Base-by-base conservation (phyloP, 2,329 filamentous ascomycete species). In the Lasiodiplodia hormozganensis region DNA sequence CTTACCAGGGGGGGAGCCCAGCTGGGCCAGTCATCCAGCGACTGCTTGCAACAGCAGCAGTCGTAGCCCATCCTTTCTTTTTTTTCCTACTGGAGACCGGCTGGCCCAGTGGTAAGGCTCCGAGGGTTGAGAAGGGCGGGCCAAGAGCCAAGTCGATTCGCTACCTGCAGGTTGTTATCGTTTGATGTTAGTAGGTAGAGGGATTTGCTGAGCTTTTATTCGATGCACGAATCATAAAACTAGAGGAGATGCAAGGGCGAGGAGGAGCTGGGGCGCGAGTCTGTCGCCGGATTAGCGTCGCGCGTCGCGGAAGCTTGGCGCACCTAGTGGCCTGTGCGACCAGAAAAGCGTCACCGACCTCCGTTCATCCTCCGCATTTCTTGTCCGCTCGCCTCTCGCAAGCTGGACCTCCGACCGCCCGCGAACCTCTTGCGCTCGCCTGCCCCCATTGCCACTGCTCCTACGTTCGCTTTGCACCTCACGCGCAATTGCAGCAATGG, bases 341-440 rank as follows among this genome's bases (percentile, higher is more conserved):
- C 25, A 67, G 65, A 52, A 64, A 64, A 52, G 65, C 65, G 65
- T 67, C 65, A 66, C 51, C 36, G 18, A 38, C 31, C 25, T 31
- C 25, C 18, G 18, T n/a, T 11, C 31, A 56, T 40, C 65, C 43
- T 58, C 65, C 54, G 56, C 53, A 56, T 67, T 43, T 31, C 60
- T 51, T 43, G 53, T 54, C 49, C 52, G 53, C 43, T 58, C 53
- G n/a, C 65, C 43, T 38, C 38, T 31, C 28, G 36, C 12, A 16
- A 23, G 21, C 65, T 36, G 65, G 36, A 38, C 12, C 28, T n/a
- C 60, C 31, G 60, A 36, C 43, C 47, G 25, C 23, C 31, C 58
- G 58, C 40, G 8, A 12, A 8, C 14, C 16, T 28, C 43, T 31
- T 51, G 40, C 43, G 58, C 43, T 47, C 25, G 47, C 28, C 31